Evolutionary conservation across 257 asterid genomes (phyloP), one percentile per base, ranked within the genome.

Genomic region (Capsicum baccatum): DNA sequence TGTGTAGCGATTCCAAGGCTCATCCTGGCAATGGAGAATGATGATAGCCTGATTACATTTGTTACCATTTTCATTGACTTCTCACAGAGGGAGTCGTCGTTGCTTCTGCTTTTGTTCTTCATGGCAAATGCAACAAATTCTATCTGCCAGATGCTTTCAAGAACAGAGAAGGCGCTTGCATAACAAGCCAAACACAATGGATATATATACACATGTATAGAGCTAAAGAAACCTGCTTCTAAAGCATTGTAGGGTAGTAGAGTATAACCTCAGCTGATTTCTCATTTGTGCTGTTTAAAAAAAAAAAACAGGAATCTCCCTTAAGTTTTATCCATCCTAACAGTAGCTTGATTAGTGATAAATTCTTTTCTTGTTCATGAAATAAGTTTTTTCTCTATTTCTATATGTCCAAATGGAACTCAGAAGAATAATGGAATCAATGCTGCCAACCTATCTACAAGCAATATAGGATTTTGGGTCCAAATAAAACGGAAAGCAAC

Each of bases 21-120:
- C 67, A 60, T 81, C 68, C 58, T 85, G 47, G 83, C 82, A 26
- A 60, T 68, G n/a, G 85, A 85, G 58, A 85, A 81, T 14, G 83
- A 85, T 11, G 85, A 63, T 50, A 85, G 62, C 56, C 62, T 82
- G 44, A 74, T n/a, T 17, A 82, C 58, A 69, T 74, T 85, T 68
- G 79, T 63, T 12, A 85, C 55, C 79, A 82, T 74, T 60, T 74
- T 63, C 83, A 81, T 73, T 17, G 88, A 85, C 70, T 62, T 73
- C 50, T 60, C 79, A 52, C 82, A 57, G 48, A 85, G 66, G 67
- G 87, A 85, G n/a, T 81, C 9, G 58, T 81, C 9, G 58, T 81
- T 70, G 60, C 58, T 81, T 71, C 48, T 78, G 86, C 83, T 55
- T 66, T 84, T 79, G 35, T 54, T 84, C 16, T 79, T 64, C 86